Evolutionary conservation across 2,329 filamentous ascomycete species (phyloP).

Genomic region (Penicillium sp.): DNA sequence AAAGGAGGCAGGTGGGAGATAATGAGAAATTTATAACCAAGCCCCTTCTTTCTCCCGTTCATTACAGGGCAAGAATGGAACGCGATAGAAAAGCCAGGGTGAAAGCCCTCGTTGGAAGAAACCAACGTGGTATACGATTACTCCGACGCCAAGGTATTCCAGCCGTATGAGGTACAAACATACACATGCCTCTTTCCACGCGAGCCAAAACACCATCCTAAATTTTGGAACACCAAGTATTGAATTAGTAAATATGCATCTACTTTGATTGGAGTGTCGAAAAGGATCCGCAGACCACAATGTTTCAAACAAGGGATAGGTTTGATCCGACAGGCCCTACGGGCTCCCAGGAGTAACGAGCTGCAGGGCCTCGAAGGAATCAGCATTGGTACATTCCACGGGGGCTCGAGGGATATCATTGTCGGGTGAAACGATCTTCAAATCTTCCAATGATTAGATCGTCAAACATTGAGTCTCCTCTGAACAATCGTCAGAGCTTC

Average conservation of each 20-base stretch:
- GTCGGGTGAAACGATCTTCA: not conserved
- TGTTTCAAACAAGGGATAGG: slow-evolving; percentile 13
- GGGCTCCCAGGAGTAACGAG: not conserved
- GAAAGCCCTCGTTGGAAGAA: not conserved
- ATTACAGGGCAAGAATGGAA: slow-evolving; percentile 12
- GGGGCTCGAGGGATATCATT: not conserved
- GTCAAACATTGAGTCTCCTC: too few species aligned
- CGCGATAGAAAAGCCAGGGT: slow-evolving; percentile 6
- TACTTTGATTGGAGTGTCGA: not conserved
- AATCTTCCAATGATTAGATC: not conserved
- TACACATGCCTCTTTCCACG: too few species aligned
- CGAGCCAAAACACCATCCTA: not conserved
- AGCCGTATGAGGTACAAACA: slow-evolving; percentile 1
- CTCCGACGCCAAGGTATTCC: slow-evolving; percentile 1
- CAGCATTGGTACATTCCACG: slow-evolving; percentile 17
- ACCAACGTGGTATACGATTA: not conserved
- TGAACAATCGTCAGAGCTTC: not conserved
- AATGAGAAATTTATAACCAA: slow-evolving; percentile 19
- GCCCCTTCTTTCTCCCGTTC: slow-evolving; percentile 17
- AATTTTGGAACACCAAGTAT: not conserved
- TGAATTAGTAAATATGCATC: not conserved
- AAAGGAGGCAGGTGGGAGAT: not conserved
- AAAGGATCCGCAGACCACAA: not conserved
- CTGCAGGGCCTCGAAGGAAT: not conserved
- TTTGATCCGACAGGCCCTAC: slow-evolving; percentile 1